These are phyloP conservation scores for Fusarium incarnatum DNA, from an alignment of 2,329 filamentous ascomycete species.

Conservation along the genomic window DNA sequence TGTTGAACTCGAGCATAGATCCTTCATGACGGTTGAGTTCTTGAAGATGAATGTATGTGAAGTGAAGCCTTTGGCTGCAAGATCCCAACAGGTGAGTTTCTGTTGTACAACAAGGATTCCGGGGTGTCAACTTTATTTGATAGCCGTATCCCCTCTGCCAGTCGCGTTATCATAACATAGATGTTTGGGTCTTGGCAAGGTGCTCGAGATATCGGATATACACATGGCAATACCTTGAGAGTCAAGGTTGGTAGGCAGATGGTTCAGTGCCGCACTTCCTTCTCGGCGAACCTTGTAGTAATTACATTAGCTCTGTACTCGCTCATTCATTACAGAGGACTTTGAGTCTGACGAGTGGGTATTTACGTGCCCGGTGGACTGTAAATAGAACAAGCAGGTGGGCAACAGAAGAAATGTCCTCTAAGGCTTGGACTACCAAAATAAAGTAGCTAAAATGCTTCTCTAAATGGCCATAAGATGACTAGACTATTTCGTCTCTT, in stretches of 20 bases:
- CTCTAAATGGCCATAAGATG: too few relatives aligned
- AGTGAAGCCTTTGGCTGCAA: background rate
- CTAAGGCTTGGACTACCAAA: too few relatives aligned
- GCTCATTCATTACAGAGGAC: background rate
- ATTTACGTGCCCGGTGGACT: background rate
- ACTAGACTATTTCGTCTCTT: too few relatives aligned
- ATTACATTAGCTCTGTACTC: background rate
- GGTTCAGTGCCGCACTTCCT: background rate
- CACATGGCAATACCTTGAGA: background rate
- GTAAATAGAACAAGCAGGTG: conserved; percentile 9
- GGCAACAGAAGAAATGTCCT: too few relatives aligned
- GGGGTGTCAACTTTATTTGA: background rate
- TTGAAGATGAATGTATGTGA: background rate
- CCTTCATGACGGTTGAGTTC: background rate
- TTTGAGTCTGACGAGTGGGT: background rate
- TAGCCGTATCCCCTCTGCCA: background rate
- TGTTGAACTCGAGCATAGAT: background rate
- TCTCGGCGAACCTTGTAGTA: background rate
- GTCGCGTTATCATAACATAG: background rate
- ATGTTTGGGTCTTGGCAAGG: background rate
- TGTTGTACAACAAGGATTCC: background rate
- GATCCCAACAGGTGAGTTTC: background rate
- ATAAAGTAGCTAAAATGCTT: too few relatives aligned
- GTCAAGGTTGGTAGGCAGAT: background rate
- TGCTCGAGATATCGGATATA: background rate